These are phyloP conservation scores for Fusarium zealandicum DNA, from an alignment of 2,329 filamentous ascomycete species.

Conservation along the genomic window DNA sequence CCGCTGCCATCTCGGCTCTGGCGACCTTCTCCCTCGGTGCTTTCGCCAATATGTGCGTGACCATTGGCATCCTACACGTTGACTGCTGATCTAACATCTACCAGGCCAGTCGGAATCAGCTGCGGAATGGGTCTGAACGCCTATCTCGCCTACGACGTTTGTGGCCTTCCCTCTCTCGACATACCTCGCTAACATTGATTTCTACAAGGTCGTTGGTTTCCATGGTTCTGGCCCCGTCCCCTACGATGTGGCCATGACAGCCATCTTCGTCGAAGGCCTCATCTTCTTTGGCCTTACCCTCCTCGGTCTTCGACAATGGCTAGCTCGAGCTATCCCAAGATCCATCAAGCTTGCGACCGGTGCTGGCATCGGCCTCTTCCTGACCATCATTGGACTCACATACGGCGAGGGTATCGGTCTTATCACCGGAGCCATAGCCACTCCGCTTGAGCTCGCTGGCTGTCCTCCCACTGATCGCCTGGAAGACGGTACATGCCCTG, in stretches of 20 bases:
- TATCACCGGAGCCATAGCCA: slow-evolving; percentile 71
- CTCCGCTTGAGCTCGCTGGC: slow-evolving; percentile 78
- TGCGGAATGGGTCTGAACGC: neutral
- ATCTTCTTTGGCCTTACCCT: slow-evolving; percentile 83
- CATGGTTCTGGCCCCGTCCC: slow-evolving; percentile 77
- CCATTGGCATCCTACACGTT: neutral
- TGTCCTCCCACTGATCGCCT: slow-evolving; percentile 53
- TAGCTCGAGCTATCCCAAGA: slow-evolving; percentile 81
- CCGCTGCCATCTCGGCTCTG: slow-evolving; percentile 81
- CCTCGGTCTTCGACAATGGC: slow-evolving; percentile 85
- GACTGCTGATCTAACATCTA: neutral
- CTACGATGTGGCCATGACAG: slow-evolving; percentile 79
- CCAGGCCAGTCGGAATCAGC: neutral
- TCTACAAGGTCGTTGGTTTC: slow-evolving; percentile 64
- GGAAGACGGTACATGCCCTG: slow-evolving; percentile 65
- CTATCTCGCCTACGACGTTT: neutral
- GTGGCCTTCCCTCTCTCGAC: neutral
- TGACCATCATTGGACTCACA: slow-evolving; percentile 77
- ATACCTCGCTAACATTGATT: neutral
- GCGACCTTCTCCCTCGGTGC: slow-evolving; percentile 85
- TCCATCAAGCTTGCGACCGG: slow-evolving; percentile 89
- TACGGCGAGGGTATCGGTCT: slow-evolving; percentile 85
- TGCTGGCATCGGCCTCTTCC: slow-evolving; percentile 84
- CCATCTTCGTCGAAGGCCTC: slow-evolving; percentile 88
- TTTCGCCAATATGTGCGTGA: slow-evolving; percentile 73